phyloP scores from a whole-genome alignment of 2,329 filamentous ascomycete genomes.

The Fusarium brevicatenulatum region DNA sequence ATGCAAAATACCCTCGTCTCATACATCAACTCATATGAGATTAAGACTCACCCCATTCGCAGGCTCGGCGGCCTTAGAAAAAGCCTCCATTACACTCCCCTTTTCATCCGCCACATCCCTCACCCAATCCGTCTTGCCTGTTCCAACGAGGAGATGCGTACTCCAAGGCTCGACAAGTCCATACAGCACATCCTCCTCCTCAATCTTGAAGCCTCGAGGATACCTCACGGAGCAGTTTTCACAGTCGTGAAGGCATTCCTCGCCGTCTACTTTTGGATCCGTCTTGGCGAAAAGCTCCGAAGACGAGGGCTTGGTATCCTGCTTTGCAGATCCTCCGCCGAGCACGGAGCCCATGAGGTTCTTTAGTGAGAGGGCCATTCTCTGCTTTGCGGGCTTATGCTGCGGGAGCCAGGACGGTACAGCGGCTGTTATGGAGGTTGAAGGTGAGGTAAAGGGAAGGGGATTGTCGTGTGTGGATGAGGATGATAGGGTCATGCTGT shows the following conservation, averaged over 20 bases:
- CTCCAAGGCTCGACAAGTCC: slow-evolving; percentile 87
- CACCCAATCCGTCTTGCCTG: slow-evolving; percentile 96
- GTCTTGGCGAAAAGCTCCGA: slow-evolving; percentile 76
- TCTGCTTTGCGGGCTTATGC: slow-evolving; percentile 49
- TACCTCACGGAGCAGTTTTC: slow-evolving; percentile 81
- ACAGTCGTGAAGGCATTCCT: slow-evolving; percentile 91
- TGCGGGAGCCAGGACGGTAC: slow-evolving; percentile 33
- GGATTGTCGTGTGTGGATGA: slow-evolving; percentile 11
- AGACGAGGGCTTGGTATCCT: slow-evolving; percentile 43
- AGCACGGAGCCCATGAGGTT: slow-evolving; percentile 48
- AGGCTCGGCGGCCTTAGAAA: slow-evolving; percentile 67
- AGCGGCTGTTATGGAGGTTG: slow-evolving; percentile 26
- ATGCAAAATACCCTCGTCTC: not conserved
- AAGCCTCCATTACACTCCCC: slow-evolving; percentile 83
- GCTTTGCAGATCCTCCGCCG: slow-evolving; percentile 23
- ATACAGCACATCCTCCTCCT: slow-evolving; percentile 82
- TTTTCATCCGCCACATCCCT: slow-evolving; percentile 88
- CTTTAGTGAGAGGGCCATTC: slow-evolving; percentile 55
- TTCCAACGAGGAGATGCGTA: slow-evolving; percentile 90
- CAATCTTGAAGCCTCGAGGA: slow-evolving; percentile 76
- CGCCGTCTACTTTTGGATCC: slow-evolving; percentile 80
- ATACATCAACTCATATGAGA: not conserved
- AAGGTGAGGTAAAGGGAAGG: not conserved
- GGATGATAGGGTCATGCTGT: slow-evolving; percentile 22
- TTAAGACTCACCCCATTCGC: slow-evolving; percentile 71